Evolutionary conservation across 2,329 filamentous ascomycete genomes (phyloP).

Genomic region (Zarea fungicola): DNA sequence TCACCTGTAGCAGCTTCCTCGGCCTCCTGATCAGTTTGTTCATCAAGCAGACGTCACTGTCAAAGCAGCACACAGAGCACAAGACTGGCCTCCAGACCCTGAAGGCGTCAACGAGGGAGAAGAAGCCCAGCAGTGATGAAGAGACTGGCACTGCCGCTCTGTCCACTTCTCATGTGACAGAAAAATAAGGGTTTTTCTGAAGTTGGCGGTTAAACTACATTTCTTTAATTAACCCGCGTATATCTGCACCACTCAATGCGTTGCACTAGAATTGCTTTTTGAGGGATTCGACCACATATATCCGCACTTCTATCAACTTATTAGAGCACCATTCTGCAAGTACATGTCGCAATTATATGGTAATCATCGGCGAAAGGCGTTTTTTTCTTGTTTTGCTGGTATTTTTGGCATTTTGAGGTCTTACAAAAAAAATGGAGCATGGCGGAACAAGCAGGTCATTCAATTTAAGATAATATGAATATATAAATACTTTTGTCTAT

Average conservation of each 20-base stretch:
- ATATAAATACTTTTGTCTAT: too few species aligned
- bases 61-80: conserved; percentile 51
- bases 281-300: not conserved
- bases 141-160: not conserved
- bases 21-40: conserved; percentile 44
- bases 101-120: conserved; percentile 20
- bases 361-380: too few species aligned
- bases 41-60: conserved; percentile 45
- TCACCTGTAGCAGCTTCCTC: conserved; percentile 42
- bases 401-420: too few species aligned
- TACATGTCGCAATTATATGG: too few species aligned
- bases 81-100: conserved; percentile 50
- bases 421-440: too few species aligned
- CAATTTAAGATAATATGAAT: too few species aligned
- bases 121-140: conserved; percentile 5
- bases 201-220: too few species aligned
- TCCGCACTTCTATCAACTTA: not conserved
- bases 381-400: too few species aligned
- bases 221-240: too few species aligned
- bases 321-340: not conserved
- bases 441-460: too few species aligned
- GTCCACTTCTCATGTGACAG: not conserved
- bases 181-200: too few species aligned
- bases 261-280: not conserved
- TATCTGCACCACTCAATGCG: too few species aligned